Evolutionary conservation across 1,284 basidiomycete genomes (phyloP), one percentile per base, ranked within the genome.

Genomic region (Dichomitus squalens): DNA sequence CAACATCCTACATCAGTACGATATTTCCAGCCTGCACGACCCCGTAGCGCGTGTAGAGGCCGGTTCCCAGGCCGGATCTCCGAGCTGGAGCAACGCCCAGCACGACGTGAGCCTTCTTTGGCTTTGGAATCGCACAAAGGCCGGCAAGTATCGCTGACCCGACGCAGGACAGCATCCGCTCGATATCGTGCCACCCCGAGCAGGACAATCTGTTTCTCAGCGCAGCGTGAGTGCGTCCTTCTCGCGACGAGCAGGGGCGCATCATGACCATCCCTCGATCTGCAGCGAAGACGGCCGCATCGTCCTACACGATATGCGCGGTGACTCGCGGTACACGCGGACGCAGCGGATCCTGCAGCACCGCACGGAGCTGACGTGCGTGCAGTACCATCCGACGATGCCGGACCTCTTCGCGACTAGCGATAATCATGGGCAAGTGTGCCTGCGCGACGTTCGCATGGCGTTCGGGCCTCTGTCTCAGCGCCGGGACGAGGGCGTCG

Each of bases 401-500:
- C 82, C 83, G 44, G 78, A 89, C 61, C 67, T 90, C 39, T 92
- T 93, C 59, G 79, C 80, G 2, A 88, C 85, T 4, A 81, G 85
- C 49, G 86, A 90, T 58, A 74, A 69, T 9, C 70, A 67, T 8
- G 87, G 87, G 1, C 70, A 74, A 20, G 81, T 90, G 1, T 83
- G 79, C 60, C 78, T 92, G 54, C 80, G 87, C n/a, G 90, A 92
- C 68, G 73, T 75, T n/a, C 77, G 90, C n/a, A 90, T 89, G 84
- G 82, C 86, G 0, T 92, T 91, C 70, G 85, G 84, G 16, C 76
- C 83, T 31, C 63, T 70, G 18, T 70, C 67, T 21, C 70, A 68
- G 6, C 70, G 82, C 34, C 74, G 77, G 2, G 68, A 75, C 14
- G 67, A 80, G n/a, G 87, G 87, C 0, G 73, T 86, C 1, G 81